Evolutionary conservation across 192 early-diverging fungal genomes (phyloP), one percentile per base, ranked within the genome.

Genomic region (Cladochytrium replicatum): DNA sequence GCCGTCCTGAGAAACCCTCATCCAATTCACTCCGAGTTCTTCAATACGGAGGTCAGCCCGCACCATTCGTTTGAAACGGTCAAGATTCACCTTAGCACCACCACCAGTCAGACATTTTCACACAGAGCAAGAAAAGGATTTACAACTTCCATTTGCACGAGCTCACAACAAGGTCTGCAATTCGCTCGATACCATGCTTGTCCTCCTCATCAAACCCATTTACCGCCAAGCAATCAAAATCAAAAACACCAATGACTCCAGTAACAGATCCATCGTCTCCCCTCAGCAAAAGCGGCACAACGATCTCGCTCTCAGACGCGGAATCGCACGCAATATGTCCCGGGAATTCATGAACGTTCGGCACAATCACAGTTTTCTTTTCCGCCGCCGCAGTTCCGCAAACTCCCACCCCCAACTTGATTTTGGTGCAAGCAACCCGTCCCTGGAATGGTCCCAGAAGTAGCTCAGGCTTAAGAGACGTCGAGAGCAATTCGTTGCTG

Each of bases 311-410:
- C 46, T 82, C 70, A 9, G 82, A 81, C 4, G 79, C 82, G 13
- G 86, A 68, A 62, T 96, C 92, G 52, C 92, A 96, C 0, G 89
- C 86, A 61, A 96, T 96, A 64, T 96, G 89, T 26, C 85, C 86
- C 2, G 78, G 75, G 49, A 89, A 92, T 19, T 70, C 65, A 55
- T 88, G 83, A 26, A 92, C 89, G 50, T 96, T 80, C 29, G 59
- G 53, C 26, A 96, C 83, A 1, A 93, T 52, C 31, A 82, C 58
- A 0, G 83, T 74, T 27, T 47, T 7, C 11, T 57, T 49, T 30
- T 66, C 60, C n/a, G 48, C 46, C 2, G 88, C 89, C 0, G 88
- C 84, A 3, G 85, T 74, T 15, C 89, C 92, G 58, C 89, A 92
- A n/a, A 96, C 92, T 13, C 92, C 92, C 22, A 75, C 76, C 15